A percentile compares a stretch with the other conserved stretches of the same genome.
phyloP scores from a whole-genome alignment of 1,139 yeast genomes.

The Candida dubliniensis region DNA sequence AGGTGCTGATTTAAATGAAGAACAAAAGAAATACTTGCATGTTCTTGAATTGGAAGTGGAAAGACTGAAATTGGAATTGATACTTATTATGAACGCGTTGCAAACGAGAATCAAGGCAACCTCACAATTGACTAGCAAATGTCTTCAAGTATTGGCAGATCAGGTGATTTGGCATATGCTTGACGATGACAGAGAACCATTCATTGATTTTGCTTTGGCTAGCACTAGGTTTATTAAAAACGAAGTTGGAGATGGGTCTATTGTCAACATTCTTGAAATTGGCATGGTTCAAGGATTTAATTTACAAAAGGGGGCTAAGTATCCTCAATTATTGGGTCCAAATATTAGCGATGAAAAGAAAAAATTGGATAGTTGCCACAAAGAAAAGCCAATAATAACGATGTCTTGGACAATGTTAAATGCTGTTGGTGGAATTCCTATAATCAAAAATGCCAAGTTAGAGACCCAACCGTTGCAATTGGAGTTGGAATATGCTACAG shows the following conservation, averaged over 20 bases:
- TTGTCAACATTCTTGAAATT: constrained; percentile 60
- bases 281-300: constrained; percentile 73
- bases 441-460: constrained; percentile 48
- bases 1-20: constrained; percentile 22
- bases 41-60: constrained; percentile 58
- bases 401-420: constrained; percentile 72
- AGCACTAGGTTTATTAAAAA: constrained; percentile 60
- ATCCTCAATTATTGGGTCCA: constrained; percentile 74
- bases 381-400: constrained; percentile 42
- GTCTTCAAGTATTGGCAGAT: constrained; percentile 50
- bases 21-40: constrained; percentile 31
- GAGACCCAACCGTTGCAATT: constrained; percentile 68
- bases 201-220: constrained; percentile 71
- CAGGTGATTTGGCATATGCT: constrained; percentile 73
- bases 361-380: constrained; percentile 8
- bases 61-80: constrained; percentile 56
- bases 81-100: constrained; percentile 67
- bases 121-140: constrained; percentile 24
- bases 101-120: constrained; percentile 38
- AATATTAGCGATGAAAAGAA: constrained; percentile 20
- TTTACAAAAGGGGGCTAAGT: constrained; percentile 56
- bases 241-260: constrained; percentile 54
- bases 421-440: constrained; percentile 85
- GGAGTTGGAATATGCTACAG: constrained; percentile 70
- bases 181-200: constrained; percentile 59